Base-by-base conservation (phyloP, 306 rosid genomes). In the Hylodesmum podocarpum region DNA sequence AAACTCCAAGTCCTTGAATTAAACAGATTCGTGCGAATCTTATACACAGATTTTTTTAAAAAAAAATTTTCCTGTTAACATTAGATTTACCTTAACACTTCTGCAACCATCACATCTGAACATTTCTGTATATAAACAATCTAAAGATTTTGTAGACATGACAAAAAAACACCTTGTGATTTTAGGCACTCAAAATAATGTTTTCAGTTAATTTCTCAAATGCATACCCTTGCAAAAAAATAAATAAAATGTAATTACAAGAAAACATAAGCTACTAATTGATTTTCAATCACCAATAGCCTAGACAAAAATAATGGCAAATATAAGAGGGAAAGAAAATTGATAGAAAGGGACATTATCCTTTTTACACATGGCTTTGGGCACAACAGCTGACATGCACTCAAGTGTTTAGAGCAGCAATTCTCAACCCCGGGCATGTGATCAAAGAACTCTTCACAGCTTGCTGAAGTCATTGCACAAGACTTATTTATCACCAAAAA, bases 201-300 rank as follows among this genome's bases (percentile, higher is more conserved):
- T 31, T 16, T 67, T 8, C 51, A 57, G 57, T 15, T 43, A 34
- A 24, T 19, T 36, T 47, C 22, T 8, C 14, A 34, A 62, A 62
- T 49, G 15, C 78, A 71, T 5, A 47, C 19, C 58, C 54, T 25
- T 71, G 64, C 66, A 49, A 71, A 46, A 78, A 43, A 22, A n/a
- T n/a, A n/a, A n/a, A n/a, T n/a, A n/a, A 51, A 6, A 11, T 70
- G 66, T 71, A 79, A 70, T 79, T 79, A 70, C 83, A 61, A 71
- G 43, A 79, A 50, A 44, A 46, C 65, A 70, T 22, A 59, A 25
- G 72, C 53, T 3, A 11, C 65, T 44, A 24, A 31, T 22, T 12
- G 27, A 36, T 39, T 2, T 58, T 67, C 27, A 6, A 21, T 54
- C 22, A 11, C 57, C 70, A 33, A 73, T 24, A 9, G 24, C 58